Evolutionary conservation across 257 asterid species (phyloP).

Genomic region (Nicotiana tomentosiformis): DNA sequence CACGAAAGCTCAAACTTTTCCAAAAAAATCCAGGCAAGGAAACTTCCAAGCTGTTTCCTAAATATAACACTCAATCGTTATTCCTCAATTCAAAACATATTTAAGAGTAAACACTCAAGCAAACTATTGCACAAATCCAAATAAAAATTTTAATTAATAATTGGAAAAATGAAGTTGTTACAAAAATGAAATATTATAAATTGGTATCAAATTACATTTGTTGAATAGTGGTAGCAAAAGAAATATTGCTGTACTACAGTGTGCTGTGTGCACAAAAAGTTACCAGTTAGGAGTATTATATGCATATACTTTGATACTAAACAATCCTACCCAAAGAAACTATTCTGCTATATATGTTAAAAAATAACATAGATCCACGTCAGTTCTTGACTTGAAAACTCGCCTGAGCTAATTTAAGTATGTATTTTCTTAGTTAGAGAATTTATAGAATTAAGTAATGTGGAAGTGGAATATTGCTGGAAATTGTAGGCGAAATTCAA

Average conservation of each 20-base stretch:
- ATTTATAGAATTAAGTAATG: too few species aligned
- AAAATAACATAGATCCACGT: too few species aligned
- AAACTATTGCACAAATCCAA: background rate
- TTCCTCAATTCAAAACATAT: background rate
- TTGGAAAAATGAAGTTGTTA: background rate
- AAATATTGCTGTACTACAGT: background rate
- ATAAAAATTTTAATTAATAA: background rate
- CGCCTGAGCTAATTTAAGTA: background rate
- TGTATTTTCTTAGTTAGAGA: too few species aligned
- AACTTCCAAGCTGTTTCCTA: background rate
- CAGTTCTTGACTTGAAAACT: background rate
- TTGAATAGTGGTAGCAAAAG: background rate
- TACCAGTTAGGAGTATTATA: too few species aligned
- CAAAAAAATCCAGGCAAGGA: background rate
- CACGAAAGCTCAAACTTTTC: background rate
- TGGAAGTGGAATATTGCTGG: too few species aligned
- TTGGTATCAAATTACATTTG: background rate
- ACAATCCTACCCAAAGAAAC: too few species aligned
- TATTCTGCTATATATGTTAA: too few species aligned
- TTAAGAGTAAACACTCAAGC: background rate
- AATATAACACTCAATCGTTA: background rate
- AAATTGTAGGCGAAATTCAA: too few species aligned
- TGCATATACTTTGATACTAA: too few species aligned
- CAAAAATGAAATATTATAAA: background rate
- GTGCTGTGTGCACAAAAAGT: too few species aligned